Evolutionary conservation across 768 basidiomycete species (phyloP).

Genomic region (Leccinum ochraceum): DNA sequence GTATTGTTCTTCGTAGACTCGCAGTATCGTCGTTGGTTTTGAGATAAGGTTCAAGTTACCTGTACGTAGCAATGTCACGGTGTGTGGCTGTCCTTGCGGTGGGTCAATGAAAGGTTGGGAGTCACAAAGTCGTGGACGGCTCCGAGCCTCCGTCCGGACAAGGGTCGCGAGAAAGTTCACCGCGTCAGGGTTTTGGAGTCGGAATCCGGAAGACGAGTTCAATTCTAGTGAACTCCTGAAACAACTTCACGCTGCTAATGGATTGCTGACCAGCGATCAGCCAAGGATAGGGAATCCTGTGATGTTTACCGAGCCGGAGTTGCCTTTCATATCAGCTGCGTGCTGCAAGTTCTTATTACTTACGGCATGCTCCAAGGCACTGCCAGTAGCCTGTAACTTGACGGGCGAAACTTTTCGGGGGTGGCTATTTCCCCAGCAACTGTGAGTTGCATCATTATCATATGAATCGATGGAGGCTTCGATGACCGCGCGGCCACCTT

Average conservation of each 20-base stretch:
- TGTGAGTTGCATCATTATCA: background rate
- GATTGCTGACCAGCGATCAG: background rate
- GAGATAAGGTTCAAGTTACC: background rate
- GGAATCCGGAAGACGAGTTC: slow-evolving; percentile 7
- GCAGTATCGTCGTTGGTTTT: background rate
- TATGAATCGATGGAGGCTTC: background rate
- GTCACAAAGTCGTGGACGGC: background rate
- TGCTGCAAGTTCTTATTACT: slow-evolving; percentile 1
- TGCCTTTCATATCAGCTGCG: background rate
- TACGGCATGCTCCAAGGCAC: slow-evolving; percentile 14
- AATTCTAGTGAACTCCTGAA: background rate
- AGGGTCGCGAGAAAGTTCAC: slow-evolving; percentile 3
- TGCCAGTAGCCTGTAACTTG: background rate
- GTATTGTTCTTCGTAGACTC: background rate
- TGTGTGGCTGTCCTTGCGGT: background rate
- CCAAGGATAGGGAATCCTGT: background rate
- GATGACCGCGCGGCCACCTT: background rate
- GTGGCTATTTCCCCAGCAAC: slow-evolving; percentile 11
- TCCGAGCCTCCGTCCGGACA: background rate
- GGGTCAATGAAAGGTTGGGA: background rate
- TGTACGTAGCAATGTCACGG: background rate
- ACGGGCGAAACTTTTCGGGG: slow-evolving; percentile 10
- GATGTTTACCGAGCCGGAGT: slow-evolving; percentile 1
- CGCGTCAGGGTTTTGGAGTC: background rate
- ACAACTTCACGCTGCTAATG: background rate